phyloP scores from a whole-genome alignment of 164 flowering plant genomes.

The Vitis cinerea region DNA sequence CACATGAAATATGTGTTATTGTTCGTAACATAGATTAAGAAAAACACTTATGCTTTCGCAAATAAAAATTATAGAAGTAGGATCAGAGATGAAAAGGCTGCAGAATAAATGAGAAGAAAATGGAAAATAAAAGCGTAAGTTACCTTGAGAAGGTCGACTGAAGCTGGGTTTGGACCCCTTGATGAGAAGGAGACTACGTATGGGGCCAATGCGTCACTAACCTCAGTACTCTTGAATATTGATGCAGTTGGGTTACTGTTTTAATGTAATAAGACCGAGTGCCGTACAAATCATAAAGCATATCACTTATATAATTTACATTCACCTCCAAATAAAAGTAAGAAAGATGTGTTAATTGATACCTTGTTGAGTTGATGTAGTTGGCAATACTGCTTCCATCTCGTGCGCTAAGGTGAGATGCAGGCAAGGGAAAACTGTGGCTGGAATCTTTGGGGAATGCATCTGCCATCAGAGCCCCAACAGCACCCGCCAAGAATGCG shows the following conservation, averaged over 20 bases:
- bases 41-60: too few species aligned
- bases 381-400: constrained; percentile 16
- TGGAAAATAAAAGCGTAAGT: neutral
- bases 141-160: constrained; percentile 44
- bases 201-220: neutral
- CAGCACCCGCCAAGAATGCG: constrained; percentile 29
- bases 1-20: too few species aligned
- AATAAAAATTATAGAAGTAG: too few species aligned
- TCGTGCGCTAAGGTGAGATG: constrained; percentile 20
- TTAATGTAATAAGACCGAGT: neutral
- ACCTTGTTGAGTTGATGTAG: constrained; percentile 40
- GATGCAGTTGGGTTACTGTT: constrained; percentile 8
- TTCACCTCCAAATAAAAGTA: neutral
- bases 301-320: neutral
- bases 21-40: too few species aligned
- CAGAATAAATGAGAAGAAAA: too few species aligned
- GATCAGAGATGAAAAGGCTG: too few species aligned
- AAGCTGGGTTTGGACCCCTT: constrained; percentile 7
- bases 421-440: constrained; percentile 36
- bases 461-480: constrained; percentile 35
- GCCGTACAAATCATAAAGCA: neutral
- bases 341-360: neutral
- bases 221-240: neutral
- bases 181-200: constrained; percentile 3
- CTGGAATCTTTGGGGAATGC: constrained; percentile 15